Base-by-base conservation (phyloP, 108 stramenopile species). In the Cyclotella distinguenda region DNA sequence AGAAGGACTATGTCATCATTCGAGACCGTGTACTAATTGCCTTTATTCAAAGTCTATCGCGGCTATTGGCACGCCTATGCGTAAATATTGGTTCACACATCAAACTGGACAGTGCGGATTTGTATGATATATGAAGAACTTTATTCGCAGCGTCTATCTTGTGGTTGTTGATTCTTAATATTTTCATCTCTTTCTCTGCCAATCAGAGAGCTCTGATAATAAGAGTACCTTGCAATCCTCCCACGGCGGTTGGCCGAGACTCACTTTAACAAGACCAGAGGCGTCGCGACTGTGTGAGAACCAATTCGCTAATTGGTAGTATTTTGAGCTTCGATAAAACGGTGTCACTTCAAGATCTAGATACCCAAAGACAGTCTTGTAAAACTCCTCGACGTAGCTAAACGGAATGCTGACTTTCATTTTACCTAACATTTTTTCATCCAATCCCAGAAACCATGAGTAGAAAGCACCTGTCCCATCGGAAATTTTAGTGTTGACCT, bases 371-470 rank as follows among this genome's bases (percentile, higher is more conserved):
- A 81, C 80, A 34, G 67, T 78, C 40, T 66, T 63, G 44, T 77
- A 80, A 55, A 84, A 84, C 31, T 84, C 83, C 11, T 72, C 50
- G 6, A 84, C 72, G 22, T 59, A 84, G 12, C 60, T 23, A 55
- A 74, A 81, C 28, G 80, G 57, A 19, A 81, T 78, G 23, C 53
- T n/a, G 7, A 73, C 57, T 33, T 77, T 47, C 60, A 84, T 70
- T 18, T 52, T 34, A 25, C 39, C 57, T 12, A 60, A 5, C 21
- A 27, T 33, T 27, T 18, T 19, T 16, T 19, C 12, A n/a, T 36
- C 33, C 23, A 43, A 0, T 15, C 25, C 60, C 28, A 35, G 38
- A 74, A 66, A 66, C 73, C 73, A 74, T 1, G 49, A 23, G 34
- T 47, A 74, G 28, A 43, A 66, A 1, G 52, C 33, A 31, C 8